Base-by-base conservation (phyloP, 2,329 filamentous ascomycete genomes). In the Verticillium albo-atrum region DNA sequence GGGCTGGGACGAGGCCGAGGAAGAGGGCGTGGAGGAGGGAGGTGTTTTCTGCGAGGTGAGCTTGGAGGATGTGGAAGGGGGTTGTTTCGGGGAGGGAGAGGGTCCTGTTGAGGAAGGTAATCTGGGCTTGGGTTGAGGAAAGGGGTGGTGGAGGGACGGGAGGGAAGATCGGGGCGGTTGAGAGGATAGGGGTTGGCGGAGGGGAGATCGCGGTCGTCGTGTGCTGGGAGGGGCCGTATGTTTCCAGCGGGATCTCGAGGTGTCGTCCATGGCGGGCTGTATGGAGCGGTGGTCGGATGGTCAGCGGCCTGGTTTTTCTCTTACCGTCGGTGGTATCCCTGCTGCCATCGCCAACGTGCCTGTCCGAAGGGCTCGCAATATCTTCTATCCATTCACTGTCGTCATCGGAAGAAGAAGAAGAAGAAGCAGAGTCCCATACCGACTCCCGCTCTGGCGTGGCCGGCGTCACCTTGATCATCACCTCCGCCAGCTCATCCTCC, bases 11-110 rank as follows among this genome's bases (percentile, higher is more conserved):
- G 32, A 50, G 9, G 30, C 61, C 55, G 42, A 62, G 55, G 47
- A 34, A 34, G n/a, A 68, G 63, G 59, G 67, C 64, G 20, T 62
- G 60, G 30, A 70, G 42, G 55, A 70, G 58, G 55, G 57, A 56
- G 37, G 54, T 51, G 54, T 70, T 70, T 15, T 56, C 37, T 9
- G 58, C 56, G 30, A 70, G 59, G 56, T 61, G 63, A 14, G 17
- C 9, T 52, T 67, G 50, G 20, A 68, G 28, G 12, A 23, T 20
- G 5, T 52, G 12, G 42, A 58, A 59, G 42, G 60, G 17, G 14
- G 58, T 55, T 14, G 51, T 10, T 3, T 23, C 4, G 5, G 62
- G 58, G 3, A 68, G 54, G 32, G 57, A 57, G 59, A 68, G 57
- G 5, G 56, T 57, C 1, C 34, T 17, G 28, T 57, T 47, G 59